Evolutionary conservation across 1,284 basidiomycete species (phyloP), one percentile per base, ranked within the genome.

Genomic region (Boletus holoroseus): DNA sequence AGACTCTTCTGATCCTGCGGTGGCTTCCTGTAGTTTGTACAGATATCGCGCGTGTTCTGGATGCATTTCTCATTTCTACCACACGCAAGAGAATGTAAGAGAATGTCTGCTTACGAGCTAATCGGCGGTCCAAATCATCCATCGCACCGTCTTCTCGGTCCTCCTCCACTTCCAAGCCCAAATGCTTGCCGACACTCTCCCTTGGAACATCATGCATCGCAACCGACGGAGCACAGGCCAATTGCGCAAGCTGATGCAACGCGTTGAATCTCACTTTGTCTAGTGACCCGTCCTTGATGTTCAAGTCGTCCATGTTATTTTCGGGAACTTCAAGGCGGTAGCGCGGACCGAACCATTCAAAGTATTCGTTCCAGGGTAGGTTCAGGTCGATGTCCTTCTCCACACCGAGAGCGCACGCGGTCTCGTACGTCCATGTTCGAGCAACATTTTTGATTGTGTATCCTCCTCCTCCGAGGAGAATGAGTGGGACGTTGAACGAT

Each of bases 381-480:
- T 91, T 85, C 32, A 81, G 80, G 58, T 90, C 82, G 48, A 98
- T 85, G 5, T 78, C 77, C 35, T 81, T 70, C 64, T 94, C 86
- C 42, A 91, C 78, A 1, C 91, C 94, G 13, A 95, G 79, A 30
- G 94, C 89, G 62, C 95, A 88, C 0, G 93, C 94, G 0, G 96
- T 99, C 70, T 99, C 96, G 71, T 91, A 97, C 18, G 94, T 88
- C 95, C 95, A 99, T 11, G 90, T 86, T 34, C 93, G 77, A 1
- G 92, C 91, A 7, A 98, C 94, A 65, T 99, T 99, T 69, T 92
- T 92, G 28, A 93, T 84, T 0, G 95, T 99, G 68, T 99, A 99
- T 1, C 95, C 95, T 9, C 95, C 96, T 2, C 95, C 95, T 32
- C 95, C 96, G 3, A 99, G 77, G 41, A 96, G 77, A 61, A 99